Evolutionary conservation across 176 grass and related monocot species (phyloP), one percentile per base, ranked within the genome.

Genomic region (Ananas comosus): DNA sequence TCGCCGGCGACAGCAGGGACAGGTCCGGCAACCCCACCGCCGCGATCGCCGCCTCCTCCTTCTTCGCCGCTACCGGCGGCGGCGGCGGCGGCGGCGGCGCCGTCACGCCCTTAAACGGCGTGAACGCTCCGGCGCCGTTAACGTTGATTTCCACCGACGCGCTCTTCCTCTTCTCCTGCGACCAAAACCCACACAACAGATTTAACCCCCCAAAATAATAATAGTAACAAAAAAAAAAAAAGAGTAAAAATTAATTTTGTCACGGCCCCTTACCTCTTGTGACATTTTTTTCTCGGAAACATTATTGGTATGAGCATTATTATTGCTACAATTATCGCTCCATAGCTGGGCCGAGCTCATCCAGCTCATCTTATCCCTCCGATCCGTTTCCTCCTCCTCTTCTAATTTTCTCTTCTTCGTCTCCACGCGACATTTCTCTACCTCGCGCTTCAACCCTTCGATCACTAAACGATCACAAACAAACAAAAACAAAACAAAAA

Each of bases 341-440:
- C 94, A 99, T 12, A 99, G 85, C 85, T 93, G 90, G 21, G 80
- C 89, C 16, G 89, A 93, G 72, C 94, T 99, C 94, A 93, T 93
- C 94, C 90, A 99, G 72, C 72, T 90, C 51, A 79, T 72, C 78
- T 93, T 93, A 68, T 99, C 90, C 64, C 78, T 86, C 1, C 78
- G 74, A 67, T 94, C 88, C 0, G 16, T 64, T 50, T 84, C 89
- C 76, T 48, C 65, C 16, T 74, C 70, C 59, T 74, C 73, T 72
- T 73, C 64, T 7, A 65, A 51, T 84, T 65, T 78, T 50, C 70
- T 75, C 74, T 82, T 86, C 1, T 67, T 19, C 12, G 67, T 24
- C 74, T 63, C 78, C n/a, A 48, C 51, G 57, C 53, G 65, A 48
- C 65, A 77, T 81, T 78, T 65, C 24, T 85, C 85, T 21, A 86